Base-by-base conservation (phyloP, 805 yeast species). In the Yarrowia deformans region DNA sequence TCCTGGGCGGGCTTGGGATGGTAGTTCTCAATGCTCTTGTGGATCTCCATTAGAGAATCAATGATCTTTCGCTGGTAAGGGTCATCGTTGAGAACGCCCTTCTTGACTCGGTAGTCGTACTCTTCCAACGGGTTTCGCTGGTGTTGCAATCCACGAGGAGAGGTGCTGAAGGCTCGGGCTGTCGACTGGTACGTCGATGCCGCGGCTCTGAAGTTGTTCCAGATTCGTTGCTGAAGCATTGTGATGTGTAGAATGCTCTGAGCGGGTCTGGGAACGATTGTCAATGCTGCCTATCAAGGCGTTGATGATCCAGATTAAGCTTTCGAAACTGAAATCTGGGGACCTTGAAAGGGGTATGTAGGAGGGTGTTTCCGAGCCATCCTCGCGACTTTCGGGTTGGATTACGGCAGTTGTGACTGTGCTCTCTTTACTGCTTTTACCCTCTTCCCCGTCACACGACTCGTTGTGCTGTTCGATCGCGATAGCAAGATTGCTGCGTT, bases 41-140 rank as follows among this genome's bases (percentile, higher is more conserved):
- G 90, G 18, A 94, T 81, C 0, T 79, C 76, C 19, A 90, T 85
- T 70, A 94, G 79, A 14, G 84, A 84, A 18, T 84, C 77, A 49
- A 94, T 85, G 69, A 92, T 89, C 39, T 70, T 84, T 49, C 97
- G 82, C 79, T 94, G 98, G 77, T 89, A 89, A 23, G 85, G 87
- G 76, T 94, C 99, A 73, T 90, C 90, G 70, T 85, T 71, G 60
- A 81, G 75, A 18, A 68, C 64, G 19, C 77, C 77, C 40, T 71
- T 67, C 19, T 58, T 45, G 8, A 80, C 82, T 55, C 77, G 72
- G 67, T 68, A 69, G 67, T 78, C 81, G 70, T 78, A 79, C 71
- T 77, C 78, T 69, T 77, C 71, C 1, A 77, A 67, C 1, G 81
- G 81, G 37, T 72, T 73, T 67, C 67, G 54, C 54, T 49, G 54